A percentile compares a stretch with the other conserved stretches of the same genome.
phyloP scores from a whole-genome alignment of 2,329 filamentous ascomycete species.

The Aspergillus vadensis region DNA sequence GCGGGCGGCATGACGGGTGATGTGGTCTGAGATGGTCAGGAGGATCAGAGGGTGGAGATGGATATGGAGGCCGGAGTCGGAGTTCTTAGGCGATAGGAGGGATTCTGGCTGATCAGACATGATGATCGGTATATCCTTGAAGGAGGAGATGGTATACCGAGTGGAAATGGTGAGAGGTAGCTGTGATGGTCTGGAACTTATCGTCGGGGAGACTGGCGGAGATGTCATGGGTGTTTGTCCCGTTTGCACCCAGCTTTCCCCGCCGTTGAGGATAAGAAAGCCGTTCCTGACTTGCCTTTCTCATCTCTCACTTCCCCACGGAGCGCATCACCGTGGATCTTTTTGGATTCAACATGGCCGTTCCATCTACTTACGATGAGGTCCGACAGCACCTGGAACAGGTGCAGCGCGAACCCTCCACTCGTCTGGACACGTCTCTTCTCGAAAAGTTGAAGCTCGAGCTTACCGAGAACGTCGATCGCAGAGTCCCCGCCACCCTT shows the following conservation, averaged over 20 bases:
- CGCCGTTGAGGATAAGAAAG: constrained; percentile 18
- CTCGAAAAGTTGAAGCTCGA: constrained; percentile 55
- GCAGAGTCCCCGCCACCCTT: constrained; percentile 40
- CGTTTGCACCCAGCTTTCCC: constrained; percentile 36
- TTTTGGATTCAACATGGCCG: constrained; percentile 31
- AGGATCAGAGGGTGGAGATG: constrained; percentile 92
- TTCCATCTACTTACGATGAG: constrained; percentile 38
- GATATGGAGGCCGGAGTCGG: constrained; percentile 74
- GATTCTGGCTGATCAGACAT: constrained; percentile 59
- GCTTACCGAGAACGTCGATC: constrained; percentile 39
- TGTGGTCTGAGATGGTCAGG: constrained; percentile 94
- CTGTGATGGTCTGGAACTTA: background rate
- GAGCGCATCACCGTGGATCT: background rate
- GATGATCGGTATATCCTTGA: constrained; percentile 16
- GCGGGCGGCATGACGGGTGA: constrained; percentile 84
- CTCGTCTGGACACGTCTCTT: constrained; percentile 49
- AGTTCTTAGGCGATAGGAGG: constrained; percentile 67
- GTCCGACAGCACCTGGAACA: constrained; percentile 48
- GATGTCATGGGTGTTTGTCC: constrained; percentile 35
- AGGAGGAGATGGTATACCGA: background rate
- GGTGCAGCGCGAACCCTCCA: constrained; percentile 48
- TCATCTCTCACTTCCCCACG: background rate
- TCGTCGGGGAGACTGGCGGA: constrained; percentile 9
- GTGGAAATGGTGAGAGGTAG: background rate
- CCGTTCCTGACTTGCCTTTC: background rate